Evolutionary conservation across 306 rosid genomes (phyloP).

Genomic region (Ammopiptanthus mongolicus): DNA sequence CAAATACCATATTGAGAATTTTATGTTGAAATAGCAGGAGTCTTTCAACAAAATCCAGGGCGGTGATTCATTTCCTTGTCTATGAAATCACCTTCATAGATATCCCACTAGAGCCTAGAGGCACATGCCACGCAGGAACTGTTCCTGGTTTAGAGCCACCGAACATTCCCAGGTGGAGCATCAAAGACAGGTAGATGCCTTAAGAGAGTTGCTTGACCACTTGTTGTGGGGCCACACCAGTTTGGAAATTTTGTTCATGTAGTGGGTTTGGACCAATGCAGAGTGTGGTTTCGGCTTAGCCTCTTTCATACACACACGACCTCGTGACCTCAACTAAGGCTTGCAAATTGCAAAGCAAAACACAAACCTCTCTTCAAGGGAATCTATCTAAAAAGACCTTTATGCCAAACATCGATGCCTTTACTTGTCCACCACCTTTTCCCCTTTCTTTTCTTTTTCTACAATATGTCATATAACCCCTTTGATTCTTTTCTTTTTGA

Average conservation of each 20-base stretch:
- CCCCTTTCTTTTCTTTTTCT: slow-evolving; percentile 30
- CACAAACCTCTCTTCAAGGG: slow-evolving; percentile 23
- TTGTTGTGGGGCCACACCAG: neutral
- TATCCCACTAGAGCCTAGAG: neutral
- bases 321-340: neutral
- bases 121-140: slow-evolving; percentile 1
- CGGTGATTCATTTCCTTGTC: neutral
- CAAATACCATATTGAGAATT: too few relatives aligned
- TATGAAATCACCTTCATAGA: neutral
- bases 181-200: slow-evolving; percentile 16
- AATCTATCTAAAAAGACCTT: slow-evolving; percentile 36
- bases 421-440: slow-evolving; percentile 33
- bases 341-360: neutral
- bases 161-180: slow-evolving; percentile 12
- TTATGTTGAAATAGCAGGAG: too few relatives aligned
- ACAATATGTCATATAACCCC: slow-evolving; percentile 12
- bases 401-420: slow-evolving; percentile 22
- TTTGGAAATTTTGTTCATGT: neutral
- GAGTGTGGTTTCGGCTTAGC: neutral
- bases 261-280: neutral
- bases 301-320: neutral
- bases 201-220: neutral
- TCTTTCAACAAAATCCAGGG: neutral
- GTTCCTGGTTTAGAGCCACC: neutral
- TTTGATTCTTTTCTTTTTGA: slow-evolving; percentile 42